Evolutionary conservation across 164 flowering plant genomes (phyloP), one percentile per base, ranked within the genome.

Genomic region (Echeveria elegans): DNA sequence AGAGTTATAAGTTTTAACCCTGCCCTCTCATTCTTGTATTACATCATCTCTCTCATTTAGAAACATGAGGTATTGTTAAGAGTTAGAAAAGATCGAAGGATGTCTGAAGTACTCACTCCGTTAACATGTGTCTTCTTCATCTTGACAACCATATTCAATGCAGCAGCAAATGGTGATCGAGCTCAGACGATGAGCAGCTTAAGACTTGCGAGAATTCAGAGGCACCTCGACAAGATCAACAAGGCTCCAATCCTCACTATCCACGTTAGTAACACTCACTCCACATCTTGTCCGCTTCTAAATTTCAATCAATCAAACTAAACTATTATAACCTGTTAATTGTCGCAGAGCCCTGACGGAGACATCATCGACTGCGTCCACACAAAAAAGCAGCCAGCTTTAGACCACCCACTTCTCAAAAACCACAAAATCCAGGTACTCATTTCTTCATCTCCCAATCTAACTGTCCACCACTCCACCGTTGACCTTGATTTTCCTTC

Each of bases 321-420:
- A n/a, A n/a, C n/a, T n/a, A n/a, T n/a, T n/a, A n/a, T n/a, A n/a
- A n/a, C n/a, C n/a, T n/a, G n/a, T n/a, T n/a, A n/a, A n/a, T n/a
- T n/a, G n/a, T n/a, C 18, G 11, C 82, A 94, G 99, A 89, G 99
- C 79, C 87, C 93, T 47, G 99, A 94, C 79, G 97, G 97, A 73
- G 99, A 94, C 78, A 75, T 86, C 37, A 89, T 94, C 65, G 97
- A 91, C 73, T 94, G 99, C 74, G 86, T 94, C 66, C 93, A 82
- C 47, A 85, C 71, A 69, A 83, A 77, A 80, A 85, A 77, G 56
- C 99, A 94, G 65, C 96, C 95, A 34, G 96, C 97, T 75, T 82
- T 94, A n/a, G 96, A 94, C 79, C 96, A 94, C 68, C 99, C 99
- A 7, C 93, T 91, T 40, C 71, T 94, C 28, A 88, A 85, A 82